A percentile compares a stretch with the other conserved stretches of the same genome.
These are phyloP conservation scores for Trichosporon inkin DNA, from an alignment of 1,284 basidiomycete species.

Conservation along the genomic window DNA sequence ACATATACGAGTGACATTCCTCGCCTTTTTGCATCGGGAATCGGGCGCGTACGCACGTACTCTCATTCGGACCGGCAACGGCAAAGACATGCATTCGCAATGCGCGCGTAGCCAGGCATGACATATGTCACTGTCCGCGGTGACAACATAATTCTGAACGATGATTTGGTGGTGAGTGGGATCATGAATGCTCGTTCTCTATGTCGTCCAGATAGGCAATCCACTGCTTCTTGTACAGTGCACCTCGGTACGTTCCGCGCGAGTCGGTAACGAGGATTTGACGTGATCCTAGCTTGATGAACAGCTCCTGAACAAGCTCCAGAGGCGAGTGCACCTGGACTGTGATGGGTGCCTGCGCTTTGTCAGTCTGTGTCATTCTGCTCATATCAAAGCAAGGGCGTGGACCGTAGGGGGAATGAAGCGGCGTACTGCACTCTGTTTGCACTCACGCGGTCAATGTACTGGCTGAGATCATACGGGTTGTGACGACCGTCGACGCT, in stretches of 20 bases:
- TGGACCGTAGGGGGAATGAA: not conserved
- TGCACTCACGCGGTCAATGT: slow-evolving; percentile 74
- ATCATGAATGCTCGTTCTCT: slow-evolving; percentile 52
- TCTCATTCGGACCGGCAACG: too few species aligned
- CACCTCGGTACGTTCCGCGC: slow-evolving; percentile 78
- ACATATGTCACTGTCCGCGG: too few species aligned
- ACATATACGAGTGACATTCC: too few species aligned
- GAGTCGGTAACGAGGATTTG: slow-evolving; percentile 80
- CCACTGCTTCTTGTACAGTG: slow-evolving; percentile 92
- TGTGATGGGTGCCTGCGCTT: slow-evolving; percentile 70
- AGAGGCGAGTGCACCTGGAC: slow-evolving; percentile 76
- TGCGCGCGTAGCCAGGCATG: too few species aligned
- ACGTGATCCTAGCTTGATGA: slow-evolving; percentile 84
- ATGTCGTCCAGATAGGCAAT: slow-evolving; percentile 71
- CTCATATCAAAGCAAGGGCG: not conserved
- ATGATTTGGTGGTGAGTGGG: not conserved
- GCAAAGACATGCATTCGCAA: too few species aligned
- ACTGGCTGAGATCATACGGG: slow-evolving; percentile 77
- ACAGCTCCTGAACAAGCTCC: slow-evolving; percentile 85
- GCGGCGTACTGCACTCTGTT: not conserved
- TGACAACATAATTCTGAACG: not conserved
- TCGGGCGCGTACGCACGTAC: too few species aligned
- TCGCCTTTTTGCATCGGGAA: too few species aligned
- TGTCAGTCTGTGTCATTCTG: slow-evolving; percentile 20
- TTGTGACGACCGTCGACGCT: slow-evolving; percentile 52